These are phyloP conservation scores for Gloeophyllum trabeum DNA, from an alignment of 768 basidiomycete species.

Conservation along the genomic window DNA sequence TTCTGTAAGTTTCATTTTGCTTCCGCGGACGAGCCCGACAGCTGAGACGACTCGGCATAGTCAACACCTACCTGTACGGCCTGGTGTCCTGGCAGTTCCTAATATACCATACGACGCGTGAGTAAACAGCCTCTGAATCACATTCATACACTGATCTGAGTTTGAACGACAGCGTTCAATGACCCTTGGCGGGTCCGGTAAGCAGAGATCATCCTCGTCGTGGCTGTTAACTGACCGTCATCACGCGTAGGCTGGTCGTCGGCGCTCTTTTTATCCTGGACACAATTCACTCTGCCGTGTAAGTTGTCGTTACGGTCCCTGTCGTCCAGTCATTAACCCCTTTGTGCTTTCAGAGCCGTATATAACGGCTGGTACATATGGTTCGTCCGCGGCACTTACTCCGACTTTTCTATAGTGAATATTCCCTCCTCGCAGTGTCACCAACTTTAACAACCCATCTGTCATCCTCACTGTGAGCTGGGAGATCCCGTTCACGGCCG, in stretches of 20 bases:
- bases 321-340: conserved; percentile 2
- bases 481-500: conserved; percentile 39
- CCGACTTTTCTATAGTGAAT: neutral
- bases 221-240: neutral
- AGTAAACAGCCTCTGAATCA: neutral
- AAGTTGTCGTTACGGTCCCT: neutral
- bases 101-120: conserved; percentile 19
- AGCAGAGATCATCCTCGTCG: neutral
- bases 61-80: conserved; percentile 22
- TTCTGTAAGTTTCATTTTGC: neutral
- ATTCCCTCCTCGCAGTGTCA: conserved; percentile 19
- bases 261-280: conserved; percentile 22
- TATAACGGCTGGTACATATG: conserved; percentile 23
- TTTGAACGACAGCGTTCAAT: conserved; percentile 20
- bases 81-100: conserved; percentile 31
- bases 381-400: no score
- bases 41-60: conserved; percentile 1
- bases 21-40: neutral
- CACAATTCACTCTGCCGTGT: conserved; percentile 21
- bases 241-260: conserved; percentile 18
- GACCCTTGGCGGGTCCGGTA: conserved; percentile 26
- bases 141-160: no score
- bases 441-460: conserved; percentile 26
- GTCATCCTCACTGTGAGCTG: conserved; percentile 28
- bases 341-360: conserved; percentile 11